Conservation (phyloP, 2,329 filamentous ascomycete genomes). For the Fusarium sp. region DNA sequence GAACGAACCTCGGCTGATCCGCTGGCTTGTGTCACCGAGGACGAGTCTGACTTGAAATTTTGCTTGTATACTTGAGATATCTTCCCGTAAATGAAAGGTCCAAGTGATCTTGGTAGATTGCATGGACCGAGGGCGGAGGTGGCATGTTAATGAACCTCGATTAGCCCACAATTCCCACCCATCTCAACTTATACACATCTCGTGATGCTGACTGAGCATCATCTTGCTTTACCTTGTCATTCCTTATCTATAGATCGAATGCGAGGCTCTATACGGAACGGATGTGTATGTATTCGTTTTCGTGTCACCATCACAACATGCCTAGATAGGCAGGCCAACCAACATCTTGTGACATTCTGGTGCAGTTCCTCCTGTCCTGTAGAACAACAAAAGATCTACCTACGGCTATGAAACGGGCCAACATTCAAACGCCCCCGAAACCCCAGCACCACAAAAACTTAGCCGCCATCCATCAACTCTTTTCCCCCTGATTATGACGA, state of each 20-base stretch:
- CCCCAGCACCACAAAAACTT: constrained; percentile 12
- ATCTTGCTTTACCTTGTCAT: neutral
- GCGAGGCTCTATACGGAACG: neutral
- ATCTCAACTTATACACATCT: constrained; percentile 8
- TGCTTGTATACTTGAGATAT: neutral
- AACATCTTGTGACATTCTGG: neutral
- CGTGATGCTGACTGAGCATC: constrained; percentile 4
- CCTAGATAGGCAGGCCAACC: neutral
- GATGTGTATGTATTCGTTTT: constrained; percentile 26
- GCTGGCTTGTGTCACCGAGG: constrained; percentile 28
- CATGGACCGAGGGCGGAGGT: constrained; percentile 6
- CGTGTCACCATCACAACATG: constrained; percentile 6
- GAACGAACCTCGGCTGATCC: constrained; percentile 35
- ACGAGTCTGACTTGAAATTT: neutral
- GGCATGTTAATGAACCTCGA: constrained; percentile 33
- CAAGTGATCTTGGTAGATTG: neutral
- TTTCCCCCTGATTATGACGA: constrained; percentile 9
- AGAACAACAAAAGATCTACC: neutral
- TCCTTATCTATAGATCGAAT: constrained; percentile 3
- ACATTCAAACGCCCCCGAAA: constrained; percentile 14
- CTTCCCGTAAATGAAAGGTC: neutral
- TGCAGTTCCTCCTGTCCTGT: too few species aligned
- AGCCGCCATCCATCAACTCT: constrained; percentile 17
- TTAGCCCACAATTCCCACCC: constrained; percentile 29
- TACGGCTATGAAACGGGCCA: constrained; percentile 23